phyloP scores from a whole-genome alignment of 1,284 basidiomycete species.

The Irpex lacteus region DNA sequence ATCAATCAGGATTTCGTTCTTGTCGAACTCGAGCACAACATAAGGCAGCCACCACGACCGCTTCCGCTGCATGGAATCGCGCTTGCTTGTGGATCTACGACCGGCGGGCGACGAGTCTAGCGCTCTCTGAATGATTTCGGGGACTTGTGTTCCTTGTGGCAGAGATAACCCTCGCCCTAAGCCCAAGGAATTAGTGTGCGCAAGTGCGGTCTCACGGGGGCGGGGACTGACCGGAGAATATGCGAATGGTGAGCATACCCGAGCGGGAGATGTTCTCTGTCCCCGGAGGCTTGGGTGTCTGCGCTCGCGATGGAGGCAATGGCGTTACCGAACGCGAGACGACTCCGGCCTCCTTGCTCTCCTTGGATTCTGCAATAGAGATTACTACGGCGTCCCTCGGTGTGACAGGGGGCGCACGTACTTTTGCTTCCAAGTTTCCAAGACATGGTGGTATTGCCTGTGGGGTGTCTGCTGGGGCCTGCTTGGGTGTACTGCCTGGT shows the following conservation, averaged over 20 bases:
- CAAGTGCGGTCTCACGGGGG: not conserved
- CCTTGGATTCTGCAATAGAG: slow-evolving; percentile 52
- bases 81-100: slow-evolving; percentile 62
- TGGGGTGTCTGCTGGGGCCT: not conserved
- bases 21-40: slow-evolving; percentile 97
- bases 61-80: slow-evolving; percentile 86
- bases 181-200: slow-evolving; percentile 1
- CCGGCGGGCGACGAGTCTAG: slow-evolving; percentile 55
- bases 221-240: slow-evolving; percentile 70
- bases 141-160: slow-evolving; percentile 72
- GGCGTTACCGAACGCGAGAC: slow-evolving; percentile 73
- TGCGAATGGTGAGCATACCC: slow-evolving; percentile 83
- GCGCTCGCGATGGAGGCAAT: slow-evolving; percentile 67
- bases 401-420: slow-evolving; percentile 6
- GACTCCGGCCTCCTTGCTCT: slow-evolving; percentile 62
- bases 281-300: slow-evolving; percentile 63
- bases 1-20: slow-evolving; percentile 97
- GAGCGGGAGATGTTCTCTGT: slow-evolving; percentile 58
- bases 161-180: slow-evolving; percentile 73
- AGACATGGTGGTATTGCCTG: slow-evolving; percentile 7
- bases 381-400: not conserved
- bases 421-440: slow-evolving; percentile 21
- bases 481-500: not conserved
- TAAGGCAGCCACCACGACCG: slow-evolving; percentile 98
- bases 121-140: slow-evolving; percentile 84